Evolutionary conservation across 2,329 filamentous ascomycete genomes (phyloP), one percentile per base, ranked within the genome.

Genomic region (Diaporthe citriasiana): DNA sequence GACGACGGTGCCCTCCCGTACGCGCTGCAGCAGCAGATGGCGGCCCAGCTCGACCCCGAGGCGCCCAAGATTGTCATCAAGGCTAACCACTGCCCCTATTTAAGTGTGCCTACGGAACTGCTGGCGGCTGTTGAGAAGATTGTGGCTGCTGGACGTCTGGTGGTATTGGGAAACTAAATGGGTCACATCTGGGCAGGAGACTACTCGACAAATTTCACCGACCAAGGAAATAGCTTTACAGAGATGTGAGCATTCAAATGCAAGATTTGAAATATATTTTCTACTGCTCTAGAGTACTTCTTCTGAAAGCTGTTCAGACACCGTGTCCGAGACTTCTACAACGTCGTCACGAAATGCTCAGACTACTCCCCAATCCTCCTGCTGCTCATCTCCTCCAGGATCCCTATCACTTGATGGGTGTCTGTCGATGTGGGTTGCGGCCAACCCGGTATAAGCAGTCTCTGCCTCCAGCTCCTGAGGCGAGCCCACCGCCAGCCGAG

Each of bases 21-120:
- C 13, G 17, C 57, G 53, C 60, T 76, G 22, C 76, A 77, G 73
- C 74, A 77, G 47, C 60, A 77, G 53, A 76, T 77, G 76, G 76
- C 73, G 3, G 60, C 71, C 9, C 73, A 76, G 53, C 71, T 77
- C 19, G 65, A 55, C 8, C 51, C 71, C 3, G 30, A 59, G 8
- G 42, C 71, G 13, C 53, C 53, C 38, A 75, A 65, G 22, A 72
- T 73, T 5, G 53, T 73, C n/a, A 17, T 77, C 22, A 66, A 76
- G n/a, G 63, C 74, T 27, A 71, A 70, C 33, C 76, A 77, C 59
- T 76, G 74, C 27, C 74, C 76, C 9, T 73, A 63, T 38, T 27
- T 77, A 27, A 77, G 76, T 45, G 60, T 71, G 9, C 72, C 76
- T 2, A 42, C 56, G 8, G 66, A 77, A 27, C 13, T 77, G 19